Evolutionary conservation across 495 filamentous ascomycete genomes (phyloP), one percentile per base, ranked within the genome.

Genomic region (Podospora australis): DNA sequence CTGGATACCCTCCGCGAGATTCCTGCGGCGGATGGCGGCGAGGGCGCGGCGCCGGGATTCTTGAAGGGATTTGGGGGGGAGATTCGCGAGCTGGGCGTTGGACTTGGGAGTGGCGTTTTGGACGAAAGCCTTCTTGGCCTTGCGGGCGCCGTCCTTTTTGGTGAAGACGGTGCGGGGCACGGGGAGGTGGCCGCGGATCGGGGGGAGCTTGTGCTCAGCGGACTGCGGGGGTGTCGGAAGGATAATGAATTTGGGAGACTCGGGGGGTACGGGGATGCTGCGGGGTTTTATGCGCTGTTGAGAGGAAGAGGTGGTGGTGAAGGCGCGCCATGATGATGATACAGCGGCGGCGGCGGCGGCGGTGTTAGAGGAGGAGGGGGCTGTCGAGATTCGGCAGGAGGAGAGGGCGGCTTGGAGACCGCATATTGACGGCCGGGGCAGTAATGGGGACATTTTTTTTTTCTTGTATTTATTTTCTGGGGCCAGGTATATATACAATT

Each of bases 321-420:
- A 41, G 4, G 56, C 14, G 3, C 42, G 49, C 16, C 28, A 30
- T 48, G 28, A 24, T 16, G 32, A 1, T 21, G 39, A 81, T 71
- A 59, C 84, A 83, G 47, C 72, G 60, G 6, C 72, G 73, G 3
- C 80, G 80, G 54, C 84, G 82, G 56, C 84, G 74, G 48, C 80
- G 79, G 10, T 82, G 77, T 50, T 86, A 79, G 44, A 82, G 71
- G 62, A 84, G 81, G 46, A 75, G 61, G 6, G 73, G 73, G 2
- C 78, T 77, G 57, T 82, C 78, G 59, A 87, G 74, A 66, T 85
- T 80, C 65, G 87, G 80, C 66, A 85, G 19, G 49, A 22, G 19
- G 53, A 49, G 50, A 65, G 42, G 46, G 55, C 46, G 48, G 50
- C 16, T 42, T 53, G 56, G 20, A 63, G 41, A 48, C 54, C 53